These are phyloP conservation scores for Aspergillus sclerotioniger DNA, from an alignment of 495 filamentous ascomycete genomes.

Conservation along the genomic window DNA sequence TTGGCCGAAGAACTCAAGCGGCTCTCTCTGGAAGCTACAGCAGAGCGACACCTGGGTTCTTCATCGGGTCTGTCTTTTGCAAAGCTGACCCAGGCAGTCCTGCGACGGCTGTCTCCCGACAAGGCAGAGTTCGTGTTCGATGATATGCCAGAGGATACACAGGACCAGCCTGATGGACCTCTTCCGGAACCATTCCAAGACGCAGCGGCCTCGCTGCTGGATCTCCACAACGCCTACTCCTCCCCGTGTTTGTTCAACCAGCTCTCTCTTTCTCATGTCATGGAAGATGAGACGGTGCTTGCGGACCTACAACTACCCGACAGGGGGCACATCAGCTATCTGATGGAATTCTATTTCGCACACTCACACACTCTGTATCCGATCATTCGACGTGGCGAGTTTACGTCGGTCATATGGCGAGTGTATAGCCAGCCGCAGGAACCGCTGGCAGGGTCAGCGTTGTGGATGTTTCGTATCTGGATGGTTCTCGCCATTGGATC, in stretches of 20 bases:
- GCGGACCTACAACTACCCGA: conserved; percentile 20
- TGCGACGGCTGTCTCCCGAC: conserved; percentile 45
- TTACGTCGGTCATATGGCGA: conserved; percentile 27
- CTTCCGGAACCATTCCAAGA: background rate
- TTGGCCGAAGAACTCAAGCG: conserved; percentile 32
- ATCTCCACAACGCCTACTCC: background rate
- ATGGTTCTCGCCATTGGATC: conserved; percentile 43
- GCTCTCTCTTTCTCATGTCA: background rate
- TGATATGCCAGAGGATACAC: conserved; percentile 13
- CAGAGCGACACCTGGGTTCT: conserved; percentile 39
- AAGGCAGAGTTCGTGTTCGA: conserved; percentile 42
- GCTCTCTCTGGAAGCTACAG: conserved; percentile 37
- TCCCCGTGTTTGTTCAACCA: background rate
- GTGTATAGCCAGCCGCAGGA: conserved; percentile 29
- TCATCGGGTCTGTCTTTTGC: conserved; percentile 39
- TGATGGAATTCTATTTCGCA: conserved; percentile 41
- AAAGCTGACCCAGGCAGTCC: conserved; percentile 38
- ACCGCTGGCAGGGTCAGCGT: conserved; percentile 24
- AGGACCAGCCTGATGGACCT: background rate
- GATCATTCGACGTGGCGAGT: conserved; percentile 30
- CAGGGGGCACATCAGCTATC: conserved; percentile 25
- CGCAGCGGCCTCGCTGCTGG: background rate
- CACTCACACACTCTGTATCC: conserved; percentile 43
- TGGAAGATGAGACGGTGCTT: conserved; percentile 3
- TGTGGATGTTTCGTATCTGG: conserved; percentile 38